Evolutionary conservation across 805 yeast species (phyloP).

Genomic region (Zygosaccharomyces rouxii): DNA sequence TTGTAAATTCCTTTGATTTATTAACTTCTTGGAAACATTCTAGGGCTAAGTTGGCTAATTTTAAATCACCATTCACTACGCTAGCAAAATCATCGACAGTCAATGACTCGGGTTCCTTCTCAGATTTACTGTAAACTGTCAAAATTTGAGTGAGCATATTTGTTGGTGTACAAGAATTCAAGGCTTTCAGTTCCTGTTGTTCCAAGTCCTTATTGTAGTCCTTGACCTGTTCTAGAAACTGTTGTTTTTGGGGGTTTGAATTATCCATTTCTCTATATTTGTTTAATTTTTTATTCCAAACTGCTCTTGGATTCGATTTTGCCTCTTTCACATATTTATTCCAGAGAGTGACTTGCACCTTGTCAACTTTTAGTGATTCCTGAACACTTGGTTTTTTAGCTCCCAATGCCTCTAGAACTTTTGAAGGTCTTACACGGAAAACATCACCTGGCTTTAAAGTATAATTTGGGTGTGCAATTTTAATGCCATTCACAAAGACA

Average conservation of each 20-base stretch:
- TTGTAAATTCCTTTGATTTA: conserved; percentile 21
- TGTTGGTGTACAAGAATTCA: conserved; percentile 41
- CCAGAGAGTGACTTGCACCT: conserved; percentile 69
- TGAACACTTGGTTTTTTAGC: conserved; percentile 72
- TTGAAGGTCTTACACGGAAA: conserved; percentile 78
- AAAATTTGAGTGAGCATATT: conserved; percentile 45
- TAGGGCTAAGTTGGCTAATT: conserved; percentile 18
- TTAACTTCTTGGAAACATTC: conserved; percentile 25
- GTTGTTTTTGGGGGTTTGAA: conserved; percentile 25
- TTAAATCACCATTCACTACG: conserved; percentile 36
- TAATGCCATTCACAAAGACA: conserved; percentile 81
- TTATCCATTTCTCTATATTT: conserved; percentile 24
- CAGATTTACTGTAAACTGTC: conserved; percentile 20
- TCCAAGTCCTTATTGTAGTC: conserved; percentile 26
- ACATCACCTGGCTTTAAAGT: conserved; percentile 80
- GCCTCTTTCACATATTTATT: conserved; percentile 63
- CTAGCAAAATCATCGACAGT: conserved; percentile 34
- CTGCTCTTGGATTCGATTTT: conserved; percentile 40
- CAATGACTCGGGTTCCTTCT: conserved; percentile 20
- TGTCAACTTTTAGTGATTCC: conserved; percentile 65
- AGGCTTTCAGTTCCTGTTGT: conserved; percentile 19
- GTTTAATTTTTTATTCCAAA: conserved; percentile 28
- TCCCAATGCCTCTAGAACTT: conserved; percentile 82
- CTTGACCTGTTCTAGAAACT: conserved; percentile 22
- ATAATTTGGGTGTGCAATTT: conserved; percentile 73